phyloP scores from a whole-genome alignment of 2,329 filamentous ascomycete species.

The Cercospora canescens region DNA sequence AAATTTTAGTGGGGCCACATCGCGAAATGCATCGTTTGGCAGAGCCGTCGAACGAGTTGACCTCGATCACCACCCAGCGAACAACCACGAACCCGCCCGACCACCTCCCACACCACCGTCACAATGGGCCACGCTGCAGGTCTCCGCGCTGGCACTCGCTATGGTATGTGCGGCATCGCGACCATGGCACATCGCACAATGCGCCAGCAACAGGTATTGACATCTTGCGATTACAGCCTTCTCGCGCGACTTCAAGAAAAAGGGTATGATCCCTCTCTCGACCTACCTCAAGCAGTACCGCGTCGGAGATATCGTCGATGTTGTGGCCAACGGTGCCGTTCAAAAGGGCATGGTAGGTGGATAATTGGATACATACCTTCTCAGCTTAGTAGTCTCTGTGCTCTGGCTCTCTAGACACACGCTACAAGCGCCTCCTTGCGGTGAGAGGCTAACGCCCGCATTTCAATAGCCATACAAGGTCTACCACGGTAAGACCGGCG shows the following conservation, averaged over 20 bases:
- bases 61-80: constrained; percentile 7
- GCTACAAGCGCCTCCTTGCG: constrained; percentile 16
- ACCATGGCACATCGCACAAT: background rate
- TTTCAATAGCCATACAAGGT: constrained; percentile 79
- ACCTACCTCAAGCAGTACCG: constrained; percentile 96
- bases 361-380: background rate
- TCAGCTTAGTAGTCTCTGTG: constrained; percentile 15
- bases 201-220: constrained; percentile 17
- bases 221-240: constrained; percentile 57
- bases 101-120: constrained; percentile 31
- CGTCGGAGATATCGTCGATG: constrained; percentile 98
- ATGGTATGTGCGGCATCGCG: constrained; percentile 35
- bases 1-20: constrained; percentile 1
- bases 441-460: constrained; percentile 15
- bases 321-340: constrained; percentile 97
- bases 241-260: constrained; percentile 90
- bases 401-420: constrained; percentile 12
- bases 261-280: constrained; percentile 88
- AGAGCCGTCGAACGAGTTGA: background rate
- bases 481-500: constrained; percentile 93
- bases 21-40: background rate
- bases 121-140: constrained; percentile 57
- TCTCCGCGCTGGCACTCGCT: constrained; percentile 45
- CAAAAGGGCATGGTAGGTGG: constrained; percentile 82
- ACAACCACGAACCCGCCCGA: constrained; percentile 3